Evolutionary conservation across 2,329 filamentous ascomycete species (phyloP).

Genomic region (Podosphaera fusca): DNA sequence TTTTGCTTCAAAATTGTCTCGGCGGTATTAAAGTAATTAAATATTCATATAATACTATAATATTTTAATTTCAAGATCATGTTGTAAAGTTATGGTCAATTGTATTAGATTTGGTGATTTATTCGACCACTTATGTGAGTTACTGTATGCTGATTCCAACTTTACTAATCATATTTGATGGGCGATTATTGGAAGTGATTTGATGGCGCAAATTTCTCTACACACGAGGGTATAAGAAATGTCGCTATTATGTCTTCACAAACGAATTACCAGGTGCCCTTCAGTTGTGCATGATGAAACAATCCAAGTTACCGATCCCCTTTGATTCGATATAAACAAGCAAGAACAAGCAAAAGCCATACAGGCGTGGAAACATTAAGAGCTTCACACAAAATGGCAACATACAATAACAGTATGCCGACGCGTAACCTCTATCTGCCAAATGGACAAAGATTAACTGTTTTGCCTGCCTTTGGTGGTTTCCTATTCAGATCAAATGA

Average conservation of each 20-base stretch:
- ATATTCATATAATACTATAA: too few species aligned
- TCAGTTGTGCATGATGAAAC: not conserved
- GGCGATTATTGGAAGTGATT: too few species aligned
- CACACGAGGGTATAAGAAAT: too few species aligned
- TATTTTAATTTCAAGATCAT: too few species aligned
- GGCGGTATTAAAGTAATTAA: too few species aligned
- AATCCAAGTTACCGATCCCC: not conserved
- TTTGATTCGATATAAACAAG: not conserved
- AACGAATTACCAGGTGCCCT: not conserved
- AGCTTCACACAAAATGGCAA: not conserved
- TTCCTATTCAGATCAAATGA: slow-evolving; percentile 73
- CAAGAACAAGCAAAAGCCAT: not conserved
- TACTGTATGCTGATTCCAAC: too few species aligned
- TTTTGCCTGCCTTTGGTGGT: slow-evolving; percentile 75
- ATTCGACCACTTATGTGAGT: too few species aligned
- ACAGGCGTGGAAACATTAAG: not conserved
- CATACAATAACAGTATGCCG: not conserved
- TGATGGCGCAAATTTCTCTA: too few species aligned
- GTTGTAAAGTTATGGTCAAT: too few species aligned
- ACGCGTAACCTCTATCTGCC: slow-evolving; percentile 41
- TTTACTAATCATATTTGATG: too few species aligned
- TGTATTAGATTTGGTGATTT: too few species aligned
- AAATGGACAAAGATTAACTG: slow-evolving; percentile 65
- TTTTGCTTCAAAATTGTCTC: too few species aligned
- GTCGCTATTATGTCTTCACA: not conserved